A percentile compares a stretch with the other conserved stretches of the same genome.
These are phyloP conservation scores for Pythium rhizo-oryzae DNA, from an alignment of 352 stramenopile genomes.

Conservation along the genomic window DNA sequence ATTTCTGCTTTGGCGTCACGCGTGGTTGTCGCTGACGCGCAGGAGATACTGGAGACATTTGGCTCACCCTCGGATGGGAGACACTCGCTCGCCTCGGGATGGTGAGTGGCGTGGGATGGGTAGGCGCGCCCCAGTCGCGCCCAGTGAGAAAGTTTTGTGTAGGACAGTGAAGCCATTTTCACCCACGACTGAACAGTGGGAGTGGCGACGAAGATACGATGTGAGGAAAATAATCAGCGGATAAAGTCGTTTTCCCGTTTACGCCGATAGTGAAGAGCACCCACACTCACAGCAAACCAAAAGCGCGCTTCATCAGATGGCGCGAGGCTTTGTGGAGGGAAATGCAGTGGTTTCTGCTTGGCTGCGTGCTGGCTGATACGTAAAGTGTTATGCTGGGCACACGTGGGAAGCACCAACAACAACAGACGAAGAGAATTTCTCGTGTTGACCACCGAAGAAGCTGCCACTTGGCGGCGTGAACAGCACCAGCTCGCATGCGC, in stretches of 20 bases:
- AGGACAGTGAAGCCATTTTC: slow-evolving; percentile 27
- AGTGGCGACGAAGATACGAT: background rate
- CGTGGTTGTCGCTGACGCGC: background rate
- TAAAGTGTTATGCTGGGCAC: too few species aligned
- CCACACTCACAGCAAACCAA: too few species aligned
- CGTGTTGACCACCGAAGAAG: too few species aligned
- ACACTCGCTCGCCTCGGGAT: background rate
- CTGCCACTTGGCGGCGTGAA: too few species aligned
- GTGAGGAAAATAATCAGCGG: background rate
- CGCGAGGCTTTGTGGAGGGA: too few species aligned
- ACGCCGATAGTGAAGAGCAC: background rate
- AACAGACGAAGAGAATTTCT: too few species aligned
- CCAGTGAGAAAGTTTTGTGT: background rate
- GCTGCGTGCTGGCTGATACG: too few species aligned
- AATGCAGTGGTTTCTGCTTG: too few species aligned
- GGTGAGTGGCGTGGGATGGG: too few species aligned
- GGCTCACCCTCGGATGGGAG: too few species aligned
- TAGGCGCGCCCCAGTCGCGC: background rate
- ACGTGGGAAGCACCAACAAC: too few species aligned
- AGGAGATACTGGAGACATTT: background rate
- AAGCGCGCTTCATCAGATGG: too few species aligned
- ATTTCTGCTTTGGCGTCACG: background rate
- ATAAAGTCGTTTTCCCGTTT: background rate
- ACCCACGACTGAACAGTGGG: slow-evolving; percentile 9
- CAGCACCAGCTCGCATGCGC: background rate